Percentiles rank a stretch among this genome's conserved stretches.
phyloP scores from a whole-genome alignment of 495 filamentous ascomycete species.

The Stereocaulon alpinum region DNA sequence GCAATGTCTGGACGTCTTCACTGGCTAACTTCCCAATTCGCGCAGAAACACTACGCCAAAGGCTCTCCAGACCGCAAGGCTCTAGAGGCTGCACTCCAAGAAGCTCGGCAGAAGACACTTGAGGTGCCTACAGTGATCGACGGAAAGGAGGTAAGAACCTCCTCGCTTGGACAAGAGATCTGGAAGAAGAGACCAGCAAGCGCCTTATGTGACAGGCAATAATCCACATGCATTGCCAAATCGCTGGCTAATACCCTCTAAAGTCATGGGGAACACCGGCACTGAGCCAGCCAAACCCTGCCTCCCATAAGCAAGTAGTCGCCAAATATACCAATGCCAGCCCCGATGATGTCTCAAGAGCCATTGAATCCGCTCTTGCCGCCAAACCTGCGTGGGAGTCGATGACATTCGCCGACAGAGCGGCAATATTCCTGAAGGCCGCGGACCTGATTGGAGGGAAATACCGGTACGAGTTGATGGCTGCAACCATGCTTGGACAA shows the following conservation, averaged over 20 bases:
- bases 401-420: constrained; percentile 77
- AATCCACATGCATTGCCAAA: not conserved
- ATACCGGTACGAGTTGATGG: constrained; percentile 89
- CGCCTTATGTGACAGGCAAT: not conserved
- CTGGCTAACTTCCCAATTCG: not conserved
- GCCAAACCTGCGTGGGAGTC: constrained; percentile 77
- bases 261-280: constrained; percentile 7
- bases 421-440: constrained; percentile 86
- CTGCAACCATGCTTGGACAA: constrained; percentile 88
- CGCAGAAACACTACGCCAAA: constrained; percentile 79
- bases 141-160: constrained; percentile 56
- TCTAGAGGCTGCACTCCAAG: constrained; percentile 55
- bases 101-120: constrained; percentile 47
- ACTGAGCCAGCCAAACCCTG: constrained; percentile 56
- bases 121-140: constrained; percentile 69
- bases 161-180: too few species aligned
- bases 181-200: too few species aligned
- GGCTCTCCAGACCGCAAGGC: constrained; percentile 66
- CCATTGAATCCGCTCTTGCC: constrained; percentile 69
- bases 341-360: constrained; percentile 54
- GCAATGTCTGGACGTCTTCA: not conserved
- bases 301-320: constrained; percentile 55
- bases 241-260: constrained; percentile 1
- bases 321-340: constrained; percentile 68
- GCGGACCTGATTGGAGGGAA: constrained; percentile 81